These are phyloP conservation scores for Carnegiea gigantea DNA, from an alignment of 179 eudicot genomes.

Conservation along the genomic window DNA sequence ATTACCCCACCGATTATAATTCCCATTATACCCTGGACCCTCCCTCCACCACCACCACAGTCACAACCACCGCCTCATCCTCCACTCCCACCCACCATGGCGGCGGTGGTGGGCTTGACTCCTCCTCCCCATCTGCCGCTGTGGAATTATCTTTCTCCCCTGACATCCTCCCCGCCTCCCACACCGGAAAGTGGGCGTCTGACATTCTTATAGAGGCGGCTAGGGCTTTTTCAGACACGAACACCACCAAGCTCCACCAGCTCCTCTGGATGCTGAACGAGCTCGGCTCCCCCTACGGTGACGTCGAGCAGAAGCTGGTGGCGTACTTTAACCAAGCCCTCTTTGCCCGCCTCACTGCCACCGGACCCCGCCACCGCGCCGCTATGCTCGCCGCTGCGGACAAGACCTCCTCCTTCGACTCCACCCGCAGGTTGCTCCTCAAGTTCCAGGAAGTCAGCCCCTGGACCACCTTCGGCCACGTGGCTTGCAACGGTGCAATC, in stretches of 20 bases:
- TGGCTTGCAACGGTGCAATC: slow-evolving; percentile 48
- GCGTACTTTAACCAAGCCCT: slow-evolving; percentile 77
- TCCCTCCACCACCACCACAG: slow-evolving; percentile 33
- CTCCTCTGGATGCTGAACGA: slow-evolving; percentile 94
- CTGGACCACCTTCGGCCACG: slow-evolving; percentile 54
- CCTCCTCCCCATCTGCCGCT: slow-evolving; percentile 18
- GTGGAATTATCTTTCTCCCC: background rate
- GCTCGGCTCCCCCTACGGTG: slow-evolving; percentile 84
- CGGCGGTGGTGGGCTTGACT: slow-evolving; percentile 8
- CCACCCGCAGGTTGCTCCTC: slow-evolving; percentile 49
- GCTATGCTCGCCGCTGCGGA: slow-evolving; percentile 57
- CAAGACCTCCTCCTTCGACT: slow-evolving; percentile 63
- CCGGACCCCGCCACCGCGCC: slow-evolving; percentile 55
- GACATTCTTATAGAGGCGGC: slow-evolving; percentile 61
- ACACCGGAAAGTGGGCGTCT: slow-evolving; percentile 54
- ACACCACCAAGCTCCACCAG: slow-evolving; percentile 63
- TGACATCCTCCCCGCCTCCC: slow-evolving; percentile 19
- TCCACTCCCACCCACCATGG: slow-evolving; percentile 26
- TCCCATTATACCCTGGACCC: slow-evolving; percentile 16
- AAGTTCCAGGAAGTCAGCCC: slow-evolving; percentile 59
- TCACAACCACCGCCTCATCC: slow-evolving; percentile 28
- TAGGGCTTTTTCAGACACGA: slow-evolving; percentile 55
- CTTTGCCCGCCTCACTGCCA: slow-evolving; percentile 71
- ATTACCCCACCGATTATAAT: background rate
- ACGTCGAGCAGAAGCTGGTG: slow-evolving; percentile 73